A percentile compares a stretch with the other conserved stretches of the same genome.
Evolutionary conservation across 495 filamentous ascomycete species (phyloP).

Genomic region (Penicillium simplicissimum): DNA sequence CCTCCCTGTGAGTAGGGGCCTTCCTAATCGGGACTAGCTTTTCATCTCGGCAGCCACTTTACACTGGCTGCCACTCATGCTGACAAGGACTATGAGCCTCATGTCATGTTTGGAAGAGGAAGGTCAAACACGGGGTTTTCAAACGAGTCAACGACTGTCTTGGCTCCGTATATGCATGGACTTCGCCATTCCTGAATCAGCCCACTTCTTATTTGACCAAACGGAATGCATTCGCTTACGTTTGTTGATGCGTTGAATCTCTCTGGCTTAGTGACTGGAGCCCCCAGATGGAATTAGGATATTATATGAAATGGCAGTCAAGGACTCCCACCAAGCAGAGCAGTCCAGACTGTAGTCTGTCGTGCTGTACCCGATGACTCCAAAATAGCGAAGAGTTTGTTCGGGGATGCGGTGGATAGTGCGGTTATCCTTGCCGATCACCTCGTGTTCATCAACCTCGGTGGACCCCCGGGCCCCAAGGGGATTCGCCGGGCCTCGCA

Average conservation of each 20-base stretch:
- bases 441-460: constrained; percentile 12
- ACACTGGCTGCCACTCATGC: neutral
- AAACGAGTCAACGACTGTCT: neutral
- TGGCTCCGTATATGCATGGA: neutral
- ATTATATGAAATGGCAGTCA: neutral
- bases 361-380: neutral
- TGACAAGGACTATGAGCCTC: neutral
- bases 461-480: neutral
- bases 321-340: neutral
- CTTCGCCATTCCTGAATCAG: neutral
- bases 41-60: neutral
- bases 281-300: neutral
- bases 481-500: neutral
- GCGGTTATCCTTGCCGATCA: constrained; percentile 10
- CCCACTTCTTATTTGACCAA: neutral
- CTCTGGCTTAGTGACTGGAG: neutral
- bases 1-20: neutral
- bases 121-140: neutral
- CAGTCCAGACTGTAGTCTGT: neutral
- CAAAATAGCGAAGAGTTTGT: neutral
- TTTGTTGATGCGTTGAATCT: neutral
- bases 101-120: neutral
- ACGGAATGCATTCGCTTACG: neutral
- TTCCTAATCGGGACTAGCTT: neutral
- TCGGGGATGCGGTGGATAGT: neutral